A percentile compares a stretch with the other conserved stretches of the same genome.
Evolutionary conservation across 1,284 basidiomycete species (phyloP).

Genomic region (Cryptococcus deneoformans): DNA sequence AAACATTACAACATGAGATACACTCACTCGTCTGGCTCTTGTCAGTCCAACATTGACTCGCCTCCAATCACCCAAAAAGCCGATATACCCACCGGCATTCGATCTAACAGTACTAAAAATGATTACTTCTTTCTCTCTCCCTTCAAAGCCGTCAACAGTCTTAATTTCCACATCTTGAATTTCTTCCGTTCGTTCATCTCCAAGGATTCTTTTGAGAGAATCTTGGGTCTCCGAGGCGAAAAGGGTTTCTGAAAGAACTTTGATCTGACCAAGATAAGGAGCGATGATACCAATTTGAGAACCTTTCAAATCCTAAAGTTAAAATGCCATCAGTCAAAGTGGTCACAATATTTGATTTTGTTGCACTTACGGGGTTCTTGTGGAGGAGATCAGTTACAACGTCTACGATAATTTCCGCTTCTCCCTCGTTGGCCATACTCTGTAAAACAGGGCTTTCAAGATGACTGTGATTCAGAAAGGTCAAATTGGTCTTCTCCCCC

Average conservation of each 20-base stretch:
- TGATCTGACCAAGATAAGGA: slow-evolving; percentile 79
- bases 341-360: background rate
- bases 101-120: slow-evolving; percentile 86
- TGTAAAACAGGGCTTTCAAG: slow-evolving; percentile 63
- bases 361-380: slow-evolving; percentile 61
- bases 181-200: slow-evolving; percentile 62
- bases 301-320: slow-evolving; percentile 57
- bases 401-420: slow-evolving; percentile 71
- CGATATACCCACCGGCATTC: slow-evolving; percentile 69
- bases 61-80: slow-evolving; percentile 84
- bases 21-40: slow-evolving; percentile 67
- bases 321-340: background rate
- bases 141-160: slow-evolving; percentile 92
- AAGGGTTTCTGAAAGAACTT: slow-evolving; percentile 63
- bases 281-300: slow-evolving; percentile 82
- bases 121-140: slow-evolving; percentile 86
- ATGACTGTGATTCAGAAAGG: slow-evolving; percentile 73
- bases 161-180: slow-evolving; percentile 69
- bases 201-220: slow-evolving; percentile 61
- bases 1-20: background rate
- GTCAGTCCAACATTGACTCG: slow-evolving; percentile 86
- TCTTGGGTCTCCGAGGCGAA: slow-evolving; percentile 51
- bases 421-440: slow-evolving; percentile 69
- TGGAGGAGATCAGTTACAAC: slow-evolving; percentile 73
- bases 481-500: slow-evolving; percentile 51